Evolutionary conservation across 2,329 filamentous ascomycete genomes (phyloP).

Genomic region (Fusarium avenaceum): DNA sequence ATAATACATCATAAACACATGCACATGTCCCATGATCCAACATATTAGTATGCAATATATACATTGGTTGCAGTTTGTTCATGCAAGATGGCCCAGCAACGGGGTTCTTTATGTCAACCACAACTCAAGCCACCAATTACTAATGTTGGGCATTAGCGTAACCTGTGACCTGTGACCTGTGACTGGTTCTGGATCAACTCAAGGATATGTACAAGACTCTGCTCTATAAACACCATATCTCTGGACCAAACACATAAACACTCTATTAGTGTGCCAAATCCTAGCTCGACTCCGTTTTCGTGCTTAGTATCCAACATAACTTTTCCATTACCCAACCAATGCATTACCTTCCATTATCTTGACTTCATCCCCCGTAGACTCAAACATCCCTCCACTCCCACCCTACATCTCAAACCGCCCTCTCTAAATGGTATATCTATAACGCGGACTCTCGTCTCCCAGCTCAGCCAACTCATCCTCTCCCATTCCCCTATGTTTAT

Average conservation of each 20-base stretch:
- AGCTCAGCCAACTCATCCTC: conserved; percentile 65
- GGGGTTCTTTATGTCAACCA: background rate
- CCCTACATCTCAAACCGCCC: background rate
- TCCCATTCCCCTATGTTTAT: conserved; percentile 57
- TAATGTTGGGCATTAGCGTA: too few species aligned
- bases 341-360: background rate
- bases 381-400: background rate
- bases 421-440: conserved; percentile 59
- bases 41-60: background rate
- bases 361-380: background rate
- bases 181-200: background rate
- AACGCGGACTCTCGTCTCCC: conserved; percentile 66
- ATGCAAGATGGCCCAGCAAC: conserved; percentile 6
- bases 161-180: background rate
- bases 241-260: too few species aligned
- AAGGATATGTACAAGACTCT: background rate
- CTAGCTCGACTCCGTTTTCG: background rate
- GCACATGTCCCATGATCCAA: background rate
- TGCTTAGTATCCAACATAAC: background rate
- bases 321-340: background rate
- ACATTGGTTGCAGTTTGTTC: background rate
- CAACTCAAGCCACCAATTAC: background rate
- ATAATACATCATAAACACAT: background rate
- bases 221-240: too few species aligned
- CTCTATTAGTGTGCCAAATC: background rate